A percentile compares a stretch with the other conserved stretches of the same genome.
Evolutionary conservation across 2,329 filamentous ascomycete genomes (phyloP).

Genomic region (Fusarium odoratissimum): DNA sequence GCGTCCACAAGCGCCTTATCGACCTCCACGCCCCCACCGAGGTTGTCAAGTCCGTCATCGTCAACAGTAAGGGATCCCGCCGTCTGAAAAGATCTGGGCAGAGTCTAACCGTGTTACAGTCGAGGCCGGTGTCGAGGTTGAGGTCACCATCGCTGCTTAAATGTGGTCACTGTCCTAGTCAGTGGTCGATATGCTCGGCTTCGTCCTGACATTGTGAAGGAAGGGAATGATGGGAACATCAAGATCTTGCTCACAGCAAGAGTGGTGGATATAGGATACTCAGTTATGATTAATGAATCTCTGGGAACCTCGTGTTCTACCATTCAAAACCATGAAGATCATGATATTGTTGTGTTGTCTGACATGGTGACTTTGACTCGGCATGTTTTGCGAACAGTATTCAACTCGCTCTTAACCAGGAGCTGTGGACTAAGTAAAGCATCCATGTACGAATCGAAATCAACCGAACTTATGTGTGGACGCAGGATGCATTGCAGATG

Average conservation of each 20-base stretch:
- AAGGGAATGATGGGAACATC: conserved; percentile 38
- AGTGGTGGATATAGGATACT: conserved; percentile 37
- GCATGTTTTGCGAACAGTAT: background rate
- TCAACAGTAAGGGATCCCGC: conserved; percentile 70
- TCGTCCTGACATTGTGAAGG: conserved; percentile 37
- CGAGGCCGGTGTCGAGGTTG: conserved; percentile 91
- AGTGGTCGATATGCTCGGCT: conserved; percentile 12
- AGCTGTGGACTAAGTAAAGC: background rate
- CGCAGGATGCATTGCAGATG: background rate
- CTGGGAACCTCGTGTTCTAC: conserved; percentile 37
- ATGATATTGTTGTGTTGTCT: background rate
- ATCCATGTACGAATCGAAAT: background rate
- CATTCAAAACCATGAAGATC: conserved; percentile 1
- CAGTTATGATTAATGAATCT: conserved; percentile 39
- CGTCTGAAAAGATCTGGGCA: background rate
- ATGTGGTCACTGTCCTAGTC: conserved; percentile 15
- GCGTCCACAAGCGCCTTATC: conserved; percentile 98
- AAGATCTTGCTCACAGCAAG: conserved; percentile 26
- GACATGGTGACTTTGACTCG: background rate
- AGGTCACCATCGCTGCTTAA: conserved; percentile 86
- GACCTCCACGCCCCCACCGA: conserved; percentile 98
- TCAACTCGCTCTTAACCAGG: background rate
- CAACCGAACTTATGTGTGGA: background rate
- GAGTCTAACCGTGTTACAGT: conserved; percentile 51
- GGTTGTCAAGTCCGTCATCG: conserved; percentile 96